These are phyloP conservation scores for Gigaspora rosea DNA, from an alignment of 192 early-diverging fungal species.

Conservation along the genomic window DNA sequence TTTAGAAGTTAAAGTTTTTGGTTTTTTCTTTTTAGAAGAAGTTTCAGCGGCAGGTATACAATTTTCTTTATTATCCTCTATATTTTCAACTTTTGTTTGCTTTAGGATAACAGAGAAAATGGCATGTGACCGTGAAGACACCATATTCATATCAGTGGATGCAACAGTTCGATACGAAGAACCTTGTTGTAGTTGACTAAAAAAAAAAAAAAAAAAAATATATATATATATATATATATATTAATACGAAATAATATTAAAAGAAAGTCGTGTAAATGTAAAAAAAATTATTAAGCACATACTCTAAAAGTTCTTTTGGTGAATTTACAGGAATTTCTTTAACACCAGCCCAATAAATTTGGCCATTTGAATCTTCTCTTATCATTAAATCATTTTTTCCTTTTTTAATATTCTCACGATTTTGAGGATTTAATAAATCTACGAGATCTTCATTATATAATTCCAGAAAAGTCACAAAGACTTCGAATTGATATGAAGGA, in stretches of 20 bases:
- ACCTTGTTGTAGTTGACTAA: constrained; percentile 56
- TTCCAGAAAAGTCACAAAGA: constrained; percentile 86
- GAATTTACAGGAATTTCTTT: constrained; percentile 70
- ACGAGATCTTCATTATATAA: constrained; percentile 97
- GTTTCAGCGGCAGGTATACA: constrained; percentile 24
- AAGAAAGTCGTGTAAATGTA: background rate
- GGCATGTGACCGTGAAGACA: constrained; percentile 93
- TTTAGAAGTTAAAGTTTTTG: constrained; percentile 37
- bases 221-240: background rate
- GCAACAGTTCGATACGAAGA: constrained; percentile 68
- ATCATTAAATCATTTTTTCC: constrained; percentile 52
- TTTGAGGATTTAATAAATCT: constrained; percentile 69
- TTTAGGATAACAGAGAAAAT: constrained; percentile 89
- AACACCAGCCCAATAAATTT: constrained; percentile 84
- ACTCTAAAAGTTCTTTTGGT: constrained; percentile 67
- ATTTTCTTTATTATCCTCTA: constrained; percentile 34
- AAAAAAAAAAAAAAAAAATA: constrained; percentile 40
- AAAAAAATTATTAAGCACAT: constrained; percentile 15
- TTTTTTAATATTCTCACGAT: constrained; percentile 30
- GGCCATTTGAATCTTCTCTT: constrained; percentile 83
- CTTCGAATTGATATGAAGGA: constrained; percentile 47
- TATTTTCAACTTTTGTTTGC: constrained; percentile 60
- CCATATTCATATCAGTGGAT: constrained; percentile 94
- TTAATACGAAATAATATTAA: background rate
- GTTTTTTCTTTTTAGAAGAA: constrained; percentile 33